Conservation (phyloP, 2,329 filamentous ascomycete species). For the Colletotrichum ledebouriae region DNA sequence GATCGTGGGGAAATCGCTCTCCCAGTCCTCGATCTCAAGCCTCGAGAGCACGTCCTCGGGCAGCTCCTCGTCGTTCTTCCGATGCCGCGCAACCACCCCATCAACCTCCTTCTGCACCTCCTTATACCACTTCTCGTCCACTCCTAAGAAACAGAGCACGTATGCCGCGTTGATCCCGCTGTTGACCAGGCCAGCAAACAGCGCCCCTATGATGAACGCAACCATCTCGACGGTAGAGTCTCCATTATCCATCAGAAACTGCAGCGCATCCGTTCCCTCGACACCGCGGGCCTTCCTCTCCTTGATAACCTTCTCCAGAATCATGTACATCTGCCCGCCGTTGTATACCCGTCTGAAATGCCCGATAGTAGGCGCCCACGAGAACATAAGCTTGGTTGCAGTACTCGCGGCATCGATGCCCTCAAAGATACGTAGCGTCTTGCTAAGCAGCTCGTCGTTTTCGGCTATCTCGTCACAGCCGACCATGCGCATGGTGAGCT, state of each 20-base stretch:
- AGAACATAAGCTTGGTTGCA: conserved; percentile 63
- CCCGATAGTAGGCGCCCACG: conserved; percentile 61
- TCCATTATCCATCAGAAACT: conserved; percentile 66
- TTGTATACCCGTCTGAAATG: conserved; percentile 59
- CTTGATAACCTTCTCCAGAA: conserved; percentile 62
- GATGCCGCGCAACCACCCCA: conserved; percentile 58
- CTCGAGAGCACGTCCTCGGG: conserved; percentile 55
- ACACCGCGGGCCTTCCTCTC: conserved; percentile 57
- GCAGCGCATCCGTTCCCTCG: conserved; percentile 63
- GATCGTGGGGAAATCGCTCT: conserved; percentile 65
- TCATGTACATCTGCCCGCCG: conserved; percentile 61
- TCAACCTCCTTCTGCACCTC: conserved; percentile 63
- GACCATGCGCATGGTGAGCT: conserved; percentile 69
- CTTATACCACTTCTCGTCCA: conserved; percentile 60
- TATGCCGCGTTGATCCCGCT: conserved; percentile 67
- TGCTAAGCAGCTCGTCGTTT: conserved; percentile 55
- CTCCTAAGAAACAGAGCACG: conserved; percentile 64
- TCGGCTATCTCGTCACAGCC: conserved; percentile 67
- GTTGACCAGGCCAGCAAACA: conserved; percentile 71
- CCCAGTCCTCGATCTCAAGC: conserved; percentile 67
- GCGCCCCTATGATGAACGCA: conserved; percentile 63
- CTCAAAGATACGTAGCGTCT: conserved; percentile 60
- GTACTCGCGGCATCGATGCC: conserved; percentile 59
- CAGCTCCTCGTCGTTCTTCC: conserved; percentile 48
- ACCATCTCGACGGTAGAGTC: conserved; percentile 60